Evolutionary conservation across 805 yeast species (phyloP), one percentile per base, ranked within the genome.

Genomic region (Kodamaea restingae): DNA sequence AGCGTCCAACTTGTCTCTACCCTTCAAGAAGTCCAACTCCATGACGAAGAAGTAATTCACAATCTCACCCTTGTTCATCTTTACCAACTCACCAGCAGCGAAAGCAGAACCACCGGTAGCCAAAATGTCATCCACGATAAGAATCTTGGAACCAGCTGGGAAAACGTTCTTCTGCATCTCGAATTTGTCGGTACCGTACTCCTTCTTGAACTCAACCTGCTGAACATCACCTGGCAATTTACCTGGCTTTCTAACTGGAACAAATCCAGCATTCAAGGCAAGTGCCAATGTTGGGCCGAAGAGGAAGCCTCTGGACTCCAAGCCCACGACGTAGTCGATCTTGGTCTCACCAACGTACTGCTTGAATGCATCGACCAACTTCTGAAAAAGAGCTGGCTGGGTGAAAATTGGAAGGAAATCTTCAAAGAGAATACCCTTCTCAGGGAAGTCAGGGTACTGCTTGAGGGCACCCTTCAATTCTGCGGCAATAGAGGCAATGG

Each of bases 31-130:
- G 56, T 87, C 91, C 55, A 93, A 80, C 69, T 93, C 98, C 86
- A 93, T 80, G 33, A 93, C 87, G 58, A 93, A 93, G 48, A 83
- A 69, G 62, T 80, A 93, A 65, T 88, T 95, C 38, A 82, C 60
- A 39, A 90, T 75, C 43, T 81, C 75, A 45, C 82, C 96, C 41
- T 81, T 80, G 45, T 81, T 72, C 61, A 75, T 67, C 38, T 50
- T 48, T 37, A 88, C 84, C 48, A 93, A 75, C 56, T 87, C 83
- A 43, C 95, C 97, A 30, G 98, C 98, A 43, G 95, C 96, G 40
- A 69, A 66, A 18, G 98, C 98, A 51, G 95, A 84, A 28, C 99
- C 99, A 46, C 98, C 98, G 27, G 98, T 93, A 36, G 98, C 98
- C 60, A 93, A 84, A 54, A 93, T 88, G 58, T 93, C 99, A 64